Evolutionary conservation across 2,329 filamentous ascomycete species (phyloP), one percentile per base, ranked within the genome.

Genomic region (Dactylonectria macrodidyma): DNA sequence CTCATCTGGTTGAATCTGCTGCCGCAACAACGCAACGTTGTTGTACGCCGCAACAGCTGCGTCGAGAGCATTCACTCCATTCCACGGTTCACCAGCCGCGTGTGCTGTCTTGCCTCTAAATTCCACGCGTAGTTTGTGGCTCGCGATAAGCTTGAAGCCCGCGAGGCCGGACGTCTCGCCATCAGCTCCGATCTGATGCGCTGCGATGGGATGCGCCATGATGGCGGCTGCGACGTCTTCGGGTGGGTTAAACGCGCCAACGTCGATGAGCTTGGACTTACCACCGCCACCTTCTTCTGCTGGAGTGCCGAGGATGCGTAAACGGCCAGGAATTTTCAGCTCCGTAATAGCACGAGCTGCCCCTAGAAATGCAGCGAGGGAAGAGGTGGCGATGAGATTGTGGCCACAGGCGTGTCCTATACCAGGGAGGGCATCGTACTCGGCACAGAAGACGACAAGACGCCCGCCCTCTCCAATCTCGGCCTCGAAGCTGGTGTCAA

Each of bases 201-300:
- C 34, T 16, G 58, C 62, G 34, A 38, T 51, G 8, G 75, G 71
- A 10, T 77, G 76, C 5, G 75, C 64, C 67, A 77, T 78, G 46
- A 78, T 69, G 14, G 68, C 71, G 3, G 73, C 64, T 2, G 75
- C 75, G 10, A 77, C 71, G 38, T 82, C 80, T 34, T 62, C 65
- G 8, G 63, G 51, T 5, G 63, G 63, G 5, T 75, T 62, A 68
- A 85, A 86, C 1, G 84, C 84, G 5, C 83, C 83, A 9, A 80
- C 80, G 33, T 83, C 50, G 46, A 85, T 75, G 2, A 84, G 76
- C 60, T 79, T 83, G 65, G 85, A 83, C 76, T 87, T 88, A 38
- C 84, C 85, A 16, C 85, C 85, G 9, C 83, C 82, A 16, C 84
- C 83, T 77, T 88, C 86, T 75, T 88, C 86, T 8, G 84, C 86